Evolutionary conservation across 2,329 filamentous ascomycete species (phyloP), one percentile per base, ranked within the genome.

Genomic region (Plectosphaerella sp.): DNA sequence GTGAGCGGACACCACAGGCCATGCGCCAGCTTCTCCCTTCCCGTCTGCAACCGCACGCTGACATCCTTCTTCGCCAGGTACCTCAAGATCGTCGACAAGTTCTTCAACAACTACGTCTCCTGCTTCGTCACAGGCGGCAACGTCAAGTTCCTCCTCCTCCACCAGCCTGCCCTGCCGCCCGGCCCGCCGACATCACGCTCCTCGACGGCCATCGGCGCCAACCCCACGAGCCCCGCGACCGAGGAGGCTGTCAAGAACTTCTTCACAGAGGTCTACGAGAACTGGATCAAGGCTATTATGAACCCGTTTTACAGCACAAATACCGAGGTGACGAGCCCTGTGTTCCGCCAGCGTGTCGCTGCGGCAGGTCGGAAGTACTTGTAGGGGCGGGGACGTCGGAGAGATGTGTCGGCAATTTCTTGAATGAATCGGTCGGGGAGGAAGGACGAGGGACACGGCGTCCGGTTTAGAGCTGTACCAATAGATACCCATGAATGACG

Each of bases 221-320:
- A 96, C 68, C 93, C 93, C 0, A 93, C 87, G 3, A 89, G 87
- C 54, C 87, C 91, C 6, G 90, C 93, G 66, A 96, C 93, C 5
- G 94, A 99, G 72, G 94, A 99, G 73, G 93, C 94, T 5, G 89
- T 97, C 61, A 86, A 91, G 67, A 90, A 90, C 71, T 99, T 97
- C 74, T 96, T 99, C 74, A 79, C 82, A 15, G 94, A 99, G 67
- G 89, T 97, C 12, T 97, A 97, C 72, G 94, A 99, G 72, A 91
- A 86, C 60, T 99, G 93, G 87, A 83, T 96, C 58, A 99, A 99
- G 79, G 89, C 92, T 12, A 85, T 92, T 53, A 97, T 99, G 94
- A 97, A 85, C 66, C 94, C 94, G 0, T 99, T 99, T 69, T 97
- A 97, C 74, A 79, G 81, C 50, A 83, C 87, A 51, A 93, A 96